phyloP scores from a whole-genome alignment of 2,329 filamentous ascomycete species.

The Cytospora schulzeri region DNA sequence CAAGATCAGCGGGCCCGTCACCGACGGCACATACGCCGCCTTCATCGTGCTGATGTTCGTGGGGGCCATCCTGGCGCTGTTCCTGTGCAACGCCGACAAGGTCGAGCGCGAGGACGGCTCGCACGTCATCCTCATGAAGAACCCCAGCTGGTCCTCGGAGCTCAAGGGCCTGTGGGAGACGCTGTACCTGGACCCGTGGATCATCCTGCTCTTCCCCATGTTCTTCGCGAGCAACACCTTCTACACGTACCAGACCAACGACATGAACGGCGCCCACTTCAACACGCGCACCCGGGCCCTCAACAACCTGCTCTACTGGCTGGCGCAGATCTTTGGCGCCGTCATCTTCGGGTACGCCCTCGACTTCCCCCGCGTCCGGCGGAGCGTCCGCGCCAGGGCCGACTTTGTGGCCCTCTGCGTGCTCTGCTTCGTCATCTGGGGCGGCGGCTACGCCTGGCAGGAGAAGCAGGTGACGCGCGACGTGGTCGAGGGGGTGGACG shows the following conservation, averaged over 20 bases:
- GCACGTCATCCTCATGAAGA: slow-evolving; percentile 84
- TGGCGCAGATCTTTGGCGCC: slow-evolving; percentile 76
- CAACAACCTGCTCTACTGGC: slow-evolving; percentile 79
- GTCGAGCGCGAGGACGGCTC: slow-evolving; percentile 78
- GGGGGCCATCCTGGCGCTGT: slow-evolving; percentile 70
- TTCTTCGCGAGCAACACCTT: slow-evolving; percentile 81
- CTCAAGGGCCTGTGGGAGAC: slow-evolving; percentile 75
- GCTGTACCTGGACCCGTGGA: slow-evolving; percentile 69
- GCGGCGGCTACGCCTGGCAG: slow-evolving; percentile 80
- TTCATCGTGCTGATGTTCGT: slow-evolving; percentile 82
- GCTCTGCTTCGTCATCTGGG: slow-evolving; percentile 79
- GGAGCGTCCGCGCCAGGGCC: slow-evolving; percentile 67
- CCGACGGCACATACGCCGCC: slow-evolving; percentile 82
- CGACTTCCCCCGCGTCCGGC: slow-evolving; percentile 61
- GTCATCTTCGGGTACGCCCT: slow-evolving; percentile 71
- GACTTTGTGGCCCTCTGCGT: slow-evolving; percentile 64
- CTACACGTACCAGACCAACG: slow-evolving; percentile 74
- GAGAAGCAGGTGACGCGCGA: slow-evolving; percentile 57
- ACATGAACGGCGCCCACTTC: slow-evolving; percentile 71
- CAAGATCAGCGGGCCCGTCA: slow-evolving; percentile 55
- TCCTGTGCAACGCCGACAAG: slow-evolving; percentile 70
- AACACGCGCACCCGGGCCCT: slow-evolving; percentile 72
- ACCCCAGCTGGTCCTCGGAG: slow-evolving; percentile 84
- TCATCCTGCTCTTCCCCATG: slow-evolving; percentile 78
- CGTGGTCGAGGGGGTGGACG: slow-evolving; percentile 32